Evolutionary conservation across 2,329 filamentous ascomycete genomes (phyloP).

Genomic region (Cytospora leucostoma): DNA sequence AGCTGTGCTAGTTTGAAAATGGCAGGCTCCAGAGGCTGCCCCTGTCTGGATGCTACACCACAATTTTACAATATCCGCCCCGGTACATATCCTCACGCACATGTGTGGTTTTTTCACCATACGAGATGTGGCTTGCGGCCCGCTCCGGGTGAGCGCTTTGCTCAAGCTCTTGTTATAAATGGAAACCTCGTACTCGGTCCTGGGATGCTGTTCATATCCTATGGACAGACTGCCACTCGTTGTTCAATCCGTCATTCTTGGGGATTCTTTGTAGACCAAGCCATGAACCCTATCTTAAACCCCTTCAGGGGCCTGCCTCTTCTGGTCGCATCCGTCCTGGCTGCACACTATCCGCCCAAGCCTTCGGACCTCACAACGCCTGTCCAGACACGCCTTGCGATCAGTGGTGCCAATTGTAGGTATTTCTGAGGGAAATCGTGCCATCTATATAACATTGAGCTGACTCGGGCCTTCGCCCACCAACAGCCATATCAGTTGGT

Average conservation of each 20-base stretch:
- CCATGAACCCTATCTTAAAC: slow-evolving; percentile 13
- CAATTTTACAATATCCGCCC: slow-evolving; percentile 1
- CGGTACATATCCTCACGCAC: too few species aligned
- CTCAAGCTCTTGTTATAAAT: not conserved
- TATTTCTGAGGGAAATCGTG: slow-evolving; percentile 31
- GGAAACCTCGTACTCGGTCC: not conserved
- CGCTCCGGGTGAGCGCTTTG: not conserved
- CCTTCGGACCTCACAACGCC: slow-evolving; percentile 26
- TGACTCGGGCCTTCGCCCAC: slow-evolving; percentile 42
- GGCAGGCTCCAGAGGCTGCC: too few species aligned
- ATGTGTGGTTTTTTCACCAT: not conserved
- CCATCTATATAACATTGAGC: slow-evolving; percentile 37
- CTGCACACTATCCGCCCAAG: slow-evolving; percentile 23
- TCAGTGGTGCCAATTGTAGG: slow-evolving; percentile 25
- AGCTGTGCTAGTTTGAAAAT: too few species aligned
- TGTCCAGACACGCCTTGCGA: slow-evolving; percentile 24
- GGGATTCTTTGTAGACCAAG: not conserved
- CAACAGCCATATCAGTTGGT: slow-evolving; percentile 40
- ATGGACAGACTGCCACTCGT: not conserved
- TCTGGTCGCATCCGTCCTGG: slow-evolving; percentile 6
- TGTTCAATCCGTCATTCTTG: too few species aligned
- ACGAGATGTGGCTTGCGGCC: not conserved
- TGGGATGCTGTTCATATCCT: not conserved
- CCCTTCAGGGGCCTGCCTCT: slow-evolving; percentile 2
- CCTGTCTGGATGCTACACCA: too few species aligned